Conservation (phyloP, 2,329 filamentous ascomycete genomes). For the Xenoacremonium recifei region DNA sequence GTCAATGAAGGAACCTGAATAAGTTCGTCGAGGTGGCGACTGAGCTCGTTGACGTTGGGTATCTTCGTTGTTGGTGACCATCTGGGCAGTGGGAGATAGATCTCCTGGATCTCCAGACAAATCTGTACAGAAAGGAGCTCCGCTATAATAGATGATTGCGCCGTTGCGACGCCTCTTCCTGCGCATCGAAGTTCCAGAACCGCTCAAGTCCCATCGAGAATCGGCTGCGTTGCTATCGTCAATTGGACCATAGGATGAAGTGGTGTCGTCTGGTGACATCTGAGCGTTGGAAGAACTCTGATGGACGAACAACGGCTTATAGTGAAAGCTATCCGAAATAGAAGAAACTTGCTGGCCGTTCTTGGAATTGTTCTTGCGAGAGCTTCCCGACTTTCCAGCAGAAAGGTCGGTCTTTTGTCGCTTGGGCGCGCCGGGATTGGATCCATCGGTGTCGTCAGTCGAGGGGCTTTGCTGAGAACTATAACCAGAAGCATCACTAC, state of each 20-base stretch:
- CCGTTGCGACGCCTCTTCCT: conserved; percentile 63
- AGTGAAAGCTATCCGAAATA: conserved; percentile 55
- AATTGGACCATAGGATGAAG: conserved; percentile 45
- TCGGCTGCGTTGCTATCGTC: conserved; percentile 50
- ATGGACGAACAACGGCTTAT: conserved; percentile 61
- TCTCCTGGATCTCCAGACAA: conserved; percentile 65
- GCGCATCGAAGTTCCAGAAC: conserved; percentile 46
- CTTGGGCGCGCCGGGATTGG: conserved; percentile 45
- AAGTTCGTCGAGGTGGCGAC: conserved; percentile 35
- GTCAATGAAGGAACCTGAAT: conserved; percentile 51
- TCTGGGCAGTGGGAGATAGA: conserved; percentile 45
- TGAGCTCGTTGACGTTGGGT: conserved; percentile 19
- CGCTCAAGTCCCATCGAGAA: conserved; percentile 46
- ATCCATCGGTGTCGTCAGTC: conserved; percentile 46
- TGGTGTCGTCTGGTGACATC: conserved; percentile 47
- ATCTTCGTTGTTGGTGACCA: conserved; percentile 45
- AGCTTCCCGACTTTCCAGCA: conserved; percentile 31
- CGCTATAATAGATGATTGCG: conserved; percentile 81
- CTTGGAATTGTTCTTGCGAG: conserved; percentile 39
- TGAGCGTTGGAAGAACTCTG: conserved; percentile 46
- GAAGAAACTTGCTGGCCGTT: conserved; percentile 36
- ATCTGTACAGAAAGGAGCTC: conserved; percentile 78
- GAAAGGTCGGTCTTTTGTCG: conserved; percentile 42
- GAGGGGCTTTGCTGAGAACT: conserved; percentile 48
- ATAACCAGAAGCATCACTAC: conserved; percentile 59